Evolutionary conservation across 495 filamentous ascomycete genomes (phyloP), one percentile per base, ranked within the genome.

Genomic region (Hypoxylon subgilvum): DNA sequence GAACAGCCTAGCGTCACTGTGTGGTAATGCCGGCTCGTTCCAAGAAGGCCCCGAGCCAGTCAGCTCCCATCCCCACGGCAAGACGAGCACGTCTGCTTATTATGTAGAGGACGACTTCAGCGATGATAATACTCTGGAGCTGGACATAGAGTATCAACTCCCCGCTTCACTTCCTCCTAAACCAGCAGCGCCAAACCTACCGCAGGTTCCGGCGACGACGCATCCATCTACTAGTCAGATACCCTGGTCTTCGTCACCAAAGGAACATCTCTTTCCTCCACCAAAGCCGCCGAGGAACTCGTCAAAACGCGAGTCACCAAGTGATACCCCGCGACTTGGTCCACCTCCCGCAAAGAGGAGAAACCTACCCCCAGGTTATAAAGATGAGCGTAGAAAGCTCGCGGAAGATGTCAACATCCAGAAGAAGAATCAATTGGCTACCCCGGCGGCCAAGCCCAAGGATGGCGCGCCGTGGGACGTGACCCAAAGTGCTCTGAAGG

Each of bases 401-500:
- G 12, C 28, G 22, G 61, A 61, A 2, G 41, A 68, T 21, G 63
- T 74, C 27, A 51, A 70, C 21, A 35, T 71, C 0, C 78, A 77
- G 28, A 73, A 76, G 38, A 22, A 42, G 12, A 21, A 65, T 8
- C 34, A 38, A n/a, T 30, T 30, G 17, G 22, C 61, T 65, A 76
- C 44, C 9, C 71, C 58, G 51, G 75, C 42, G 6, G 58, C 72
- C 0, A 81, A 79, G 22, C 58, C 74, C 13, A 75, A 73, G 50
- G 49, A 39, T 1, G 35, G 59, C 3, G 56, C 72, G 16, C 79
- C 81, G 2, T 98, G 94, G 94, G 88, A 96, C 63, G 86, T 86
- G 28, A 90, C 87, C 7, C 87, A 83, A 3, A 93, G 88, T 59
- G 87, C 88, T 1, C 72, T 96, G 30, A 93, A 93, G 64, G 89